Conservation (phyloP, 2,329 filamentous ascomycete species). For the Gnomoniopsis sp. region DNA sequence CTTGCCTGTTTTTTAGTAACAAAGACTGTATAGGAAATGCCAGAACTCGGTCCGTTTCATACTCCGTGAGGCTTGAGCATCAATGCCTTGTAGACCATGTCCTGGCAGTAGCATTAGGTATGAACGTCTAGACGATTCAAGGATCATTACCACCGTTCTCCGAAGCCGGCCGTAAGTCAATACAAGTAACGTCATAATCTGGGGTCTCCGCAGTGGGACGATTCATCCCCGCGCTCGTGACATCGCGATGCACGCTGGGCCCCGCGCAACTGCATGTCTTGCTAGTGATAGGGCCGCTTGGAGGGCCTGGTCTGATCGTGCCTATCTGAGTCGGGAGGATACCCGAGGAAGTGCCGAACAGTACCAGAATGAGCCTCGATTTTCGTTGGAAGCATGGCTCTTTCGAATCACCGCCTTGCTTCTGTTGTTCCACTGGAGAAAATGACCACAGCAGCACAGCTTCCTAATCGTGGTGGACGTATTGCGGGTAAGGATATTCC, state of each 20-base stretch:
- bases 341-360: not conserved
- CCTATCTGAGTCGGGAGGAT: not conserved
- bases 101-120: too few relatives aligned
- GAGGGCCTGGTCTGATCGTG: not conserved
- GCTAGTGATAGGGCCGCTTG: constrained; percentile 2
- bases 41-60: too few relatives aligned
- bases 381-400: not conserved
- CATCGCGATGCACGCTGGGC: not conserved
- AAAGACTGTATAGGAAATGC: too few relatives aligned
- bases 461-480: too few relatives aligned
- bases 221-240: not conserved
- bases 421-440: not conserved
- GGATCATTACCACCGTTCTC: not conserved
- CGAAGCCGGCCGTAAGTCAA: not conserved
- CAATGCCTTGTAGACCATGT: too few relatives aligned
- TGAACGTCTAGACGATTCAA: too few relatives aligned
- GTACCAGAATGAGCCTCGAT: not conserved
- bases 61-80: too few relatives aligned
- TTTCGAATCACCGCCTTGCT: not conserved
- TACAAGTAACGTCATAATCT: not conserved
- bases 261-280: not conserved
- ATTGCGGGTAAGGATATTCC: too few relatives aligned
- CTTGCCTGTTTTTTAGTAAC: too few relatives aligned
- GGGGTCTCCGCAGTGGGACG: constrained; percentile 1
- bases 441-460: not conserved